Percentiles rank a stretch among this genome's conserved stretches.
phyloP scores from a whole-genome alignment of 1,284 basidiomycete genomes.

The Melampsora americana region DNA sequence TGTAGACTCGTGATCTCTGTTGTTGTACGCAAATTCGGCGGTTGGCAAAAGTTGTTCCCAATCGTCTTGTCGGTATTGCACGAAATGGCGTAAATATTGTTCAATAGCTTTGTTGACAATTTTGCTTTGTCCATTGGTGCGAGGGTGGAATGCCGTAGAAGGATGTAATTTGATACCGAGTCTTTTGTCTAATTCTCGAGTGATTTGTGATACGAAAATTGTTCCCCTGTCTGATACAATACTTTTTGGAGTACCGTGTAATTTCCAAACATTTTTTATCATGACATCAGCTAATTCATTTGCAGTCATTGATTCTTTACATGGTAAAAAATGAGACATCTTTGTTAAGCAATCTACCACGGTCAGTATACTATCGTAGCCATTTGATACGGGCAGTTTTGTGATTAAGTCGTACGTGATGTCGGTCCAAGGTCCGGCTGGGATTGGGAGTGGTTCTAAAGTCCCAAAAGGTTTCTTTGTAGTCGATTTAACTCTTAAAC shows the following conservation, averaged over 20 bases:
- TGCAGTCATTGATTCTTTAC: not conserved
- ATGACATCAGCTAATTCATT: not conserved
- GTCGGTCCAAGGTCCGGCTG: conserved; percentile 7
- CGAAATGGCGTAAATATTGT: not conserved
- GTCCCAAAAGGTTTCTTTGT: not conserved
- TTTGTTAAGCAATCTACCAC: not conserved
- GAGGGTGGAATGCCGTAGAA: not conserved
- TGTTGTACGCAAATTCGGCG: conserved; percentile 9
- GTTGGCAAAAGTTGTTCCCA: not conserved
- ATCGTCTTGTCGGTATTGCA: conserved; percentile 39
- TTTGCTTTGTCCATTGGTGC: not conserved
- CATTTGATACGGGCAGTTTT: not conserved
- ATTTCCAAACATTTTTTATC: not conserved
- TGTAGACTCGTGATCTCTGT: not conserved
- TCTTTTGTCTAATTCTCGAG: not conserved
- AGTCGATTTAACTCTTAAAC: not conserved
- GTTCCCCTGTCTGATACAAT: conserved; percentile 1
- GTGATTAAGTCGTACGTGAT: conserved; percentile 5
- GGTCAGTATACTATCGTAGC: conserved; percentile 11
- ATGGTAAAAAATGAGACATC: conserved; percentile 3
- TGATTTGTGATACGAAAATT: conserved; percentile 5
- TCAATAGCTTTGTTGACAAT: not conserved
- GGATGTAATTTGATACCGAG: not conserved
- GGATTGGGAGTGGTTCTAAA: not conserved
- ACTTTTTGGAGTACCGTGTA: too few relatives aligned